phyloP scores from a whole-genome alignment of 805 yeast genomes.

The Candida pseudofarinosa region DNA sequence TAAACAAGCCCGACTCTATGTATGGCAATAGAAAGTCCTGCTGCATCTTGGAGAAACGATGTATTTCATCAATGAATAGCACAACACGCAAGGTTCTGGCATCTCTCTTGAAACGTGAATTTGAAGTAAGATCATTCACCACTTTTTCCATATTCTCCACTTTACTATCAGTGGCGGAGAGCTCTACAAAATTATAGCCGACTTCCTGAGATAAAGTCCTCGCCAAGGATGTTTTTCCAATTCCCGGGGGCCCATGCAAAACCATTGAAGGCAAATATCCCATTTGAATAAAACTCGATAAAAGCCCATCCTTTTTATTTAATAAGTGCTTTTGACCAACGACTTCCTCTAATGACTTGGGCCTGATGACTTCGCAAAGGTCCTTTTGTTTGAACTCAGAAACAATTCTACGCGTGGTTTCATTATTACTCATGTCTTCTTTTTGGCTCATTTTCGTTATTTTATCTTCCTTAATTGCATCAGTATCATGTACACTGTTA shows the following conservation, averaged over 20 bases:
- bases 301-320: constrained; percentile 53
- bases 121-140: constrained; percentile 47
- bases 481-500: not conserved
- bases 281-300: constrained; percentile 59
- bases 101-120: constrained; percentile 43
- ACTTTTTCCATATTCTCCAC: constrained; percentile 58
- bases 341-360: constrained; percentile 60
- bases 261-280: constrained; percentile 81
- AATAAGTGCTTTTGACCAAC: constrained; percentile 84
- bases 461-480: not conserved
- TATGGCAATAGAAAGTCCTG: constrained; percentile 84
- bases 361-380: constrained; percentile 68
- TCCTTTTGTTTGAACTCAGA: not conserved
- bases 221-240: constrained; percentile 88
- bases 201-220: constrained; percentile 54
- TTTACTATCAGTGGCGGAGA: constrained; percentile 79
- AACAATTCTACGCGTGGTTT: not conserved
- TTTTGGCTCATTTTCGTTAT: not conserved
- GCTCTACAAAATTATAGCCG: constrained; percentile 61
- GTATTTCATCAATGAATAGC: constrained; percentile 89
- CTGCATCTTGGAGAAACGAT: constrained; percentile 78
- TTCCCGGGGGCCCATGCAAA: constrained; percentile 95
- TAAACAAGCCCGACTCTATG: constrained; percentile 78
- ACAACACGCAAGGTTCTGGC: constrained; percentile 28
- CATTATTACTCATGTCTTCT: not conserved